Conservation (phyloP, 1,284 basidiomycete species). For the Fomitopsis palustris region DNA sequence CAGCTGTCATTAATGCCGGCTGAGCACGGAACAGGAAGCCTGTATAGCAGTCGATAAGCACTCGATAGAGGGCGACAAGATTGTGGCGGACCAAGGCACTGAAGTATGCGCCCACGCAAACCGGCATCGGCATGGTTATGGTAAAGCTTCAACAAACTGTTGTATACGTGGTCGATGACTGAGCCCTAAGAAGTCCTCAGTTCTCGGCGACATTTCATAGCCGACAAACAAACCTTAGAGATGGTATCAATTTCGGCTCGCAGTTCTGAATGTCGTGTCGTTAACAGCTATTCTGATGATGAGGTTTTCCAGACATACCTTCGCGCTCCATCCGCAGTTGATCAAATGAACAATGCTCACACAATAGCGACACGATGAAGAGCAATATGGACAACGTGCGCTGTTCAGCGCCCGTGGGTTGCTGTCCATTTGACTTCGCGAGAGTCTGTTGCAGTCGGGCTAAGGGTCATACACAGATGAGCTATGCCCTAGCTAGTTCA, state of each 20-base stretch:
- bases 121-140: conserved; percentile 51
- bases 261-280: conserved; percentile 37
- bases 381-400: conserved; percentile 61
- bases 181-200: conserved; percentile 43
- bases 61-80: background rate
- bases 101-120: conserved; percentile 64
- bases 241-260: conserved; percentile 58
- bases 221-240: conserved; percentile 40
- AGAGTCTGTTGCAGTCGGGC: conserved; percentile 60
- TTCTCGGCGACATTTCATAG: no score
- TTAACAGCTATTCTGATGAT: background rate
- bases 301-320: conserved; percentile 33
- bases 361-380: conserved; percentile 80
- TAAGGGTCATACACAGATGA: conserved; percentile 19
- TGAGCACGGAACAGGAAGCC: conserved; percentile 92
- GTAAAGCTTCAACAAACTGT: conserved; percentile 68
- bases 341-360: conserved; percentile 89
- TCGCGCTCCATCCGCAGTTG: conserved; percentile 56
- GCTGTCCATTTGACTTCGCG: conserved; percentile 14
- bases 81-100: conserved; percentile 71
- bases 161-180: conserved; percentile 81
- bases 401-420: conserved; percentile 33
- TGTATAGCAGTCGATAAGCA: conserved; percentile 22
- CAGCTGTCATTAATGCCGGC: conserved; percentile 83
- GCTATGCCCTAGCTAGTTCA: conserved; percentile 1